phyloP scores from a whole-genome alignment of 2,329 filamentous ascomycete genomes.

The Fragosphaeria purpurea region DNA sequence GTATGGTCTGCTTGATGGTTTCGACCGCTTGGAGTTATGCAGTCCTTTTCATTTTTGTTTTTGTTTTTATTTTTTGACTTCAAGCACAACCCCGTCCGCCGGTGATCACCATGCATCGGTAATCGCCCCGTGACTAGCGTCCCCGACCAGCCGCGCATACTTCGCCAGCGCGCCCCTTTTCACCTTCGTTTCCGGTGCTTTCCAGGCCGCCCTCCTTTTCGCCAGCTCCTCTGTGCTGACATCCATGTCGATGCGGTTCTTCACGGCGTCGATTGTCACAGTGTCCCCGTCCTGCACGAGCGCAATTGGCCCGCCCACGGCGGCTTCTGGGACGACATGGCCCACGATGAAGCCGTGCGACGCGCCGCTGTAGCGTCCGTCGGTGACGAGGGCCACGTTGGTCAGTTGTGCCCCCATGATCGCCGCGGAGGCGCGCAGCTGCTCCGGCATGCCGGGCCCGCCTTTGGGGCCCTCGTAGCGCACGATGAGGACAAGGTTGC shows the following conservation, averaged over 20 bases:
- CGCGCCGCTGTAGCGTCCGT: conserved; percentile 80
- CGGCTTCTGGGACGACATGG: conserved; percentile 83
- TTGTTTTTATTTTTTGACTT: no score
- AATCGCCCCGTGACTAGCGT: conserved; percentile 84
- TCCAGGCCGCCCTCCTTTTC: conserved; percentile 16
- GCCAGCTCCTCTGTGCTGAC: conserved; percentile 44
- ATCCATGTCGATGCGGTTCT: conserved; percentile 58
- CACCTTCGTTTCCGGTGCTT: conserved; percentile 25
- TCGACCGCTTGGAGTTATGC: no score
- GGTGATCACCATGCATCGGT: conserved; percentile 44
- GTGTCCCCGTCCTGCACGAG: conserved; percentile 69
- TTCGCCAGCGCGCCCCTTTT: conserved; percentile 53
- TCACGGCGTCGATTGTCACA: conserved; percentile 76
- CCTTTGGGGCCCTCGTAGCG: conserved; percentile 90
- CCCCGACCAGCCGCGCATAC: conserved; percentile 76
- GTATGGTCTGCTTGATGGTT: no score
- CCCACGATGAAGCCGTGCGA: conserved; percentile 89
- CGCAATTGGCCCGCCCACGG: conserved; percentile 80
- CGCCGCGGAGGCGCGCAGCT: conserved; percentile 75
- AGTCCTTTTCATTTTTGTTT: no score
- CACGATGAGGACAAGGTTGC: conserved; percentile 81
- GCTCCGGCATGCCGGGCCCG: conserved; percentile 91
- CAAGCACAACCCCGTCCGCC: no score
- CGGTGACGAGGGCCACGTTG: conserved; percentile 86
- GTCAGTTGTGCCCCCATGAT: conserved; percentile 85